phyloP scores from a whole-genome alignment of 2,329 filamentous ascomycete genomes.

The Fusarium oxysporum region DNA sequence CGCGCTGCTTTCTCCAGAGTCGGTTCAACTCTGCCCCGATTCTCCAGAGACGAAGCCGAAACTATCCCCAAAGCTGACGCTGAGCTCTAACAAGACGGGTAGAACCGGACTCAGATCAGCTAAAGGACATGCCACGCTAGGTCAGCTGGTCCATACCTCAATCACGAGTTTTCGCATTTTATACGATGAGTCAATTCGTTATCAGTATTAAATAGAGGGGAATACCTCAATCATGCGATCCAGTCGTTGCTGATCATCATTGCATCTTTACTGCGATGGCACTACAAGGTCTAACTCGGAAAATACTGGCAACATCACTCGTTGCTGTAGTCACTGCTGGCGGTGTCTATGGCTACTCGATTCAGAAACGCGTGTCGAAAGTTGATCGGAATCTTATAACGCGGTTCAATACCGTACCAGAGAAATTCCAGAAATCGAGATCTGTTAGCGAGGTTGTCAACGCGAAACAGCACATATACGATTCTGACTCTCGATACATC shows the following conservation, averaged over 20 bases:
- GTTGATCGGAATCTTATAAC: conserved; percentile 33
- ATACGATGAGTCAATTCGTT: conserved; percentile 15
- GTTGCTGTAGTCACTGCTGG: conserved; percentile 17
- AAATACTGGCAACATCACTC: conserved; percentile 28
- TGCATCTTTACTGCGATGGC: conserved; percentile 12
- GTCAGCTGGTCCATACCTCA: conserved; percentile 8
- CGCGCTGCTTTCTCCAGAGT: neutral
- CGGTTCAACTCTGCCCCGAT: conserved; percentile 15
- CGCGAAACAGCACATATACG: conserved; percentile 23
- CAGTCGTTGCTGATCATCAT: neutral
- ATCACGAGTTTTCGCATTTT: neutral
- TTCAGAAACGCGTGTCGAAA: conserved; percentile 21
- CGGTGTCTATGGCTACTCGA: conserved; percentile 30
- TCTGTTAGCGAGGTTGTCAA: conserved; percentile 46
- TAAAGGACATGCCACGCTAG: neutral
- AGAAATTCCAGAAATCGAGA: conserved; percentile 40
- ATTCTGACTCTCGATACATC: conserved; percentile 42
- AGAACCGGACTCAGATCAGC: conserved; percentile 11
- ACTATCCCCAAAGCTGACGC: conserved; percentile 2
- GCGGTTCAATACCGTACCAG: conserved; percentile 25
- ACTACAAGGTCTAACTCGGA: conserved; percentile 22
- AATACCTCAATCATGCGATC: neutral
- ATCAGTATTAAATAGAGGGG: neutral
- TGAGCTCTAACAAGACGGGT: conserved; percentile 1
- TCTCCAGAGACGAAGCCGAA: neutral